Evolutionary conservation across 495 filamentous ascomycete species (phyloP).

Genomic region (Annulohypoxylon stygium): DNA sequence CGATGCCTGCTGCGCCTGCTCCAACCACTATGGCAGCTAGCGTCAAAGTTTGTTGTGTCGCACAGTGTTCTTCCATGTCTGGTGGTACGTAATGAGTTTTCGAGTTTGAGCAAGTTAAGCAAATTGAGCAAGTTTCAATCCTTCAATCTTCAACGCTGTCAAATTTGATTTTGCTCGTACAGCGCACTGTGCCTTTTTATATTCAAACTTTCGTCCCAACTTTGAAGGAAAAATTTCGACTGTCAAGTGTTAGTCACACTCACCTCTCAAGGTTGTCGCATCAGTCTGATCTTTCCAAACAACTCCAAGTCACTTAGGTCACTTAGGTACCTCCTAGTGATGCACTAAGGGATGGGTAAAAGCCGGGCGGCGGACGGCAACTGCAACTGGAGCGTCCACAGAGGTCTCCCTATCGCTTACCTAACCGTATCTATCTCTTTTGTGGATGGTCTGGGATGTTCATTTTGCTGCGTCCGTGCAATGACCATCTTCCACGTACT

Average conservation of each 20-base stretch:
- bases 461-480: background rate
- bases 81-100: background rate
- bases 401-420: conserved; percentile 14
- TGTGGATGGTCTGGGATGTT: background rate
- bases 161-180: background rate
- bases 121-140: background rate
- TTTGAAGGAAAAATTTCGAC: background rate
- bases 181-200: background rate
- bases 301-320: background rate
- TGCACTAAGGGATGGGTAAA: conserved; percentile 5
- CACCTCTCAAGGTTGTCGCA: conserved; percentile 1
- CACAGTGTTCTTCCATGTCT: background rate
- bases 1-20: conserved; percentile 68
- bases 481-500: conserved; percentile 12
- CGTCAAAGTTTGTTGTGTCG: background rate
- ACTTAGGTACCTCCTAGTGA: conserved; percentile 8
- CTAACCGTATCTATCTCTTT: conserved; percentile 4
- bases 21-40: conserved; percentile 66
- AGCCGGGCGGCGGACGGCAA: conserved; percentile 1
- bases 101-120: background rate
- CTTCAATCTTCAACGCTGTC: background rate
- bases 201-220: background rate
- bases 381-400: background rate
- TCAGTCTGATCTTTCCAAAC: background rate
- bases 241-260: conserved; percentile 13